Percentiles rank a stretch among this genome's conserved stretches.
These are phyloP conservation scores for Ceratobasidium papillatum DNA, from an alignment of 1,284 basidiomycete species.

Conservation along the genomic window DNA sequence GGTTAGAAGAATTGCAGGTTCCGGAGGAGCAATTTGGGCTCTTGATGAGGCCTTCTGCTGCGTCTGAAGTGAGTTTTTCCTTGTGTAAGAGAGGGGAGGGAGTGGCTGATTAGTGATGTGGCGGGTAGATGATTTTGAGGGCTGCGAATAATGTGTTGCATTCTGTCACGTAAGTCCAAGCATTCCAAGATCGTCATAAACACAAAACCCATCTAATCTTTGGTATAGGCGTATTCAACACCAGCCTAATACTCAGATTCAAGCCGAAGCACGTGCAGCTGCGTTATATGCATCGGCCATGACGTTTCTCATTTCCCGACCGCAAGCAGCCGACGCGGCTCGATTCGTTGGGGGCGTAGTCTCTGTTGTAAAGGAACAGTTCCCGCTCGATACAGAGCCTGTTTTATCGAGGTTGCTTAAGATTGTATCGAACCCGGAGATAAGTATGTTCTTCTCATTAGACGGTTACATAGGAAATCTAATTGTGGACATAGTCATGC, in stretches of 20 bases:
- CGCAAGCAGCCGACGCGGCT: constrained; percentile 23
- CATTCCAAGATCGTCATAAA: constrained; percentile 47
- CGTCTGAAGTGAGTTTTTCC: constrained; percentile 44
- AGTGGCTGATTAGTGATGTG: background rate
- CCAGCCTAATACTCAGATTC: background rate
- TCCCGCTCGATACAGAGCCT: constrained; percentile 38
- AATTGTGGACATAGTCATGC: constrained; percentile 1
- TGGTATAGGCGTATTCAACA: constrained; percentile 8
- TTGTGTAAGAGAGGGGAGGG: background rate
- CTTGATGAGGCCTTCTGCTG: constrained; percentile 51
- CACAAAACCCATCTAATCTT: background rate
- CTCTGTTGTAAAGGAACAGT: constrained; percentile 34
- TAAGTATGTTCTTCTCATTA: too few relatives aligned
- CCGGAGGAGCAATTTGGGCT: constrained; percentile 44
- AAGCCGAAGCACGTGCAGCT: background rate
- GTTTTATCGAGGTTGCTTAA: constrained; percentile 34
- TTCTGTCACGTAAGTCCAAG: constrained; percentile 37
- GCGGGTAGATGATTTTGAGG: constrained; percentile 55
- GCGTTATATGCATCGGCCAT: constrained; percentile 19
- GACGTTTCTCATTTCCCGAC: constrained; percentile 1
- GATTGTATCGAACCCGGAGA: background rate
- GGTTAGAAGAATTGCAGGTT: constrained; percentile 51
- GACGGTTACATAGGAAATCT: constrained; percentile 24
- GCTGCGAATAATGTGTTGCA: constrained; percentile 55
- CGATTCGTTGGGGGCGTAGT: constrained; percentile 29